A percentile compares a stretch with the other conserved stretches of the same genome.
Evolutionary conservation across 73 alveolate species (phyloP).

Genomic region (Paramecium sexaurelia): DNA sequence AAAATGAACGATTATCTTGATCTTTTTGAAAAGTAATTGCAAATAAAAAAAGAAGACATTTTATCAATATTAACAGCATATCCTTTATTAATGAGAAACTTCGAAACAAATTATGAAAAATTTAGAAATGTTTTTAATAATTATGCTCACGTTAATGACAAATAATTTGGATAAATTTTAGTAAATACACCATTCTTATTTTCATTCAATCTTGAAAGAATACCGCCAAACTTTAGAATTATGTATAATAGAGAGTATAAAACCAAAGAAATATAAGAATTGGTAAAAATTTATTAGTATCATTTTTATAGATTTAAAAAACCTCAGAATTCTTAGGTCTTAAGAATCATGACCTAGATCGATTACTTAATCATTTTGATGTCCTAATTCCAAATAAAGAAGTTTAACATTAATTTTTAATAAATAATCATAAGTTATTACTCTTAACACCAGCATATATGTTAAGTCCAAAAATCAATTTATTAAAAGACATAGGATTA

Average conservation of each 20-base stretch:
- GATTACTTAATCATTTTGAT: neutral
- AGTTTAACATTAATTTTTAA: neutral
- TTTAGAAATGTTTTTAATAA: neutral
- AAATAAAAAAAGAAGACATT: neutral
- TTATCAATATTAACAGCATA: neutral
- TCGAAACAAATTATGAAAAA: neutral
- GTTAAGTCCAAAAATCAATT: conserved; percentile 16
- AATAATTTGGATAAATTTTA: neutral
- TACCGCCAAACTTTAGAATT: neutral
- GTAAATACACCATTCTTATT: conserved; percentile 1
- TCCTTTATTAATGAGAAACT: neutral
- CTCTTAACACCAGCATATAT: conserved; percentile 22
- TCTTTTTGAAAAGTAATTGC: neutral
- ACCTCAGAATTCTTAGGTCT: neutral
- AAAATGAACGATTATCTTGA: neutral
- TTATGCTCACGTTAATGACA: neutral
- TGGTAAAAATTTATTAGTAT: neutral
- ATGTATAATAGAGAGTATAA: neutral
- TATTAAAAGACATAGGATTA: neutral
- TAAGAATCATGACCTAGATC: neutral
- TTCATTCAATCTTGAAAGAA: conserved; percentile 1
- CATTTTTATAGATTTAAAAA: neutral
- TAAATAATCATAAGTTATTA: neutral
- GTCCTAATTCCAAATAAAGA: neutral
- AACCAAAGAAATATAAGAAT: neutral